These are phyloP conservation scores for Suhomyces sp. DNA, from an alignment of 805 yeast species.

Conservation along the genomic window DNA sequence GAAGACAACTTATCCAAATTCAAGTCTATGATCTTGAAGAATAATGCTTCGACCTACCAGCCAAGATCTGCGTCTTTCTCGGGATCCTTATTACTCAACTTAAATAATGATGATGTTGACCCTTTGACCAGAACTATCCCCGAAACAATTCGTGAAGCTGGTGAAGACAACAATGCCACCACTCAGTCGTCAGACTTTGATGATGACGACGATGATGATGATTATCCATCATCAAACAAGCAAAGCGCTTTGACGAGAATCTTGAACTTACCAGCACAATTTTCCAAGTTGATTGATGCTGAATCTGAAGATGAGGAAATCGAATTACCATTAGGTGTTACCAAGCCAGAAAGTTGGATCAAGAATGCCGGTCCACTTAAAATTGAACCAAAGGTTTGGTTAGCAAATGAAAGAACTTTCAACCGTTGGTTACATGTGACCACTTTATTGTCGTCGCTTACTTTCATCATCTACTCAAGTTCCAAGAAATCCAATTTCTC, in stretches of 20 bases:
- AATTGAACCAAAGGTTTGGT: conserved; percentile 97
- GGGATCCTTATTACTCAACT: conserved; percentile 27
- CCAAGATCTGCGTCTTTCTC: conserved; percentile 42
- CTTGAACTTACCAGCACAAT: conserved; percentile 25
- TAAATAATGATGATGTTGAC: conserved; percentile 7
- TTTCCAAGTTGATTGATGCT: conserved; percentile 50
- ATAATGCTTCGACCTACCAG: conserved; percentile 26
- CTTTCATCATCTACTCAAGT: conserved; percentile 80
- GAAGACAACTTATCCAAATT: conserved; percentile 45
- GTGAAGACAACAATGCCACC: conserved; percentile 9
- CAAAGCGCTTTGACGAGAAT: conserved; percentile 19
- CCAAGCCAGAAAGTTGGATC: conserved; percentile 72
- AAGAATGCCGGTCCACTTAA: conserved; percentile 90
- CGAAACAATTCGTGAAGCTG: conserved; percentile 9
- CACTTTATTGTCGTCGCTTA: conserved; percentile 76
- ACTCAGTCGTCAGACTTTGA: conserved; percentile 29
- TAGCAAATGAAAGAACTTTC: conserved; percentile 97
- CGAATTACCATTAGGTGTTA: conserved; percentile 84
- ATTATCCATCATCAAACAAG: conserved; percentile 10
- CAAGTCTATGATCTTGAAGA: conserved; percentile 36
- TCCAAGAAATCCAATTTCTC: conserved; percentile 65
- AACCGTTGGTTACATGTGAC: conserved; percentile 93
- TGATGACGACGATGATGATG: conserved; percentile 34
- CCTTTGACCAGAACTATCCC: conserved; percentile 1
- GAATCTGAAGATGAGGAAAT: conserved; percentile 86